A percentile compares a stretch with the other conserved stretches of the same genome.
Evolutionary conservation across 176 grass and related monocot species (phyloP).

Genomic region (Panicum miliaceum): DNA sequence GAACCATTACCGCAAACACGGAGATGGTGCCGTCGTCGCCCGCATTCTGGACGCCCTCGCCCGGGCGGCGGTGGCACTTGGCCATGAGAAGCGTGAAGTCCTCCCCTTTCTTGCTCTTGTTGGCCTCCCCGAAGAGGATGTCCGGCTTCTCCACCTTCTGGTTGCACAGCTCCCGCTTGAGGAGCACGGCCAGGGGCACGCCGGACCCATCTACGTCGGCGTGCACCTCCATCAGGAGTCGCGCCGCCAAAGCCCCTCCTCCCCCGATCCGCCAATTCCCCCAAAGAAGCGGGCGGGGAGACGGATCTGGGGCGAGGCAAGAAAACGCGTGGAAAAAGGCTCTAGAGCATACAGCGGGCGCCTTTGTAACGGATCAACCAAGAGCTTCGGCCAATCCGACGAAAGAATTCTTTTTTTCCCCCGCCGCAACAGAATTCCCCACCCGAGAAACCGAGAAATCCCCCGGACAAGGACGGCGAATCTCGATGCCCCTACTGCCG

Average conservation of each 20-base stretch:
- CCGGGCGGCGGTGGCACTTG: conserved; percentile 55
- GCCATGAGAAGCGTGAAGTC: conserved; percentile 77
- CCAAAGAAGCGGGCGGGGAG: neutral
- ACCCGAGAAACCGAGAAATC: conserved; percentile 27
- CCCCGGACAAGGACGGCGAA: conserved; percentile 16
- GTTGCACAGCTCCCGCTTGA: conserved; percentile 86
- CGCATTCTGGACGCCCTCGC: conserved; percentile 37
- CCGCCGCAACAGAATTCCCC: neutral
- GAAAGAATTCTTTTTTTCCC: neutral
- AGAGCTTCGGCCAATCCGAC: conserved; percentile 20
- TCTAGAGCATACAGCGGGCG: conserved; percentile 8
- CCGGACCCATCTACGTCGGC: conserved; percentile 59
- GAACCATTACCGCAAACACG: conserved; percentile 75
- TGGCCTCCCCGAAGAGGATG: conserved; percentile 76
- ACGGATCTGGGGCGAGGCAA: conserved; percentile 39
- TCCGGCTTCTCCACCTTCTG: conserved; percentile 92
- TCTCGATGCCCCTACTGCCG: conserved; percentile 10
- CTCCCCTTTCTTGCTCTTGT: conserved; percentile 94
- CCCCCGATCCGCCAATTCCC: conserved; percentile 28
- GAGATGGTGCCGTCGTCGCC: conserved; percentile 62
- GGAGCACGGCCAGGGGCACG: conserved; percentile 86
- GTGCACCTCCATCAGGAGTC: conserved; percentile 52
- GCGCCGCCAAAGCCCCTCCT: conserved; percentile 14
- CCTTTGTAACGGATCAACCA: conserved; percentile 6
- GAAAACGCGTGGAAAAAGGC: conserved; percentile 39